Evolutionary conservation across 169 alveolate genomes (phyloP).

Genomic region (Theileria orientalis): DNA sequence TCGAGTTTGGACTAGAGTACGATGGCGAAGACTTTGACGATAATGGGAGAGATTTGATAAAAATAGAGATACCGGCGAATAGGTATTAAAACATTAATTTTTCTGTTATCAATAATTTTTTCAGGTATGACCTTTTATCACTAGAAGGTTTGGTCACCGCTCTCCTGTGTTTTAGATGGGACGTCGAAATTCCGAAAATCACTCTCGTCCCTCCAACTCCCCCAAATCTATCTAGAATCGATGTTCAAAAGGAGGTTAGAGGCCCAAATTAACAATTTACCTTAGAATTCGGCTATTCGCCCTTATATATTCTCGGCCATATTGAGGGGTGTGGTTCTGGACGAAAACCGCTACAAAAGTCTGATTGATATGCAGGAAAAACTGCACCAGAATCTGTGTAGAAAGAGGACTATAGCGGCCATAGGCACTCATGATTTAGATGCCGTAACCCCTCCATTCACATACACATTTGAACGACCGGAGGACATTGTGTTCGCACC

Average conservation of each 20-base stretch:
- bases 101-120: neutral
- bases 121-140: constrained; percentile 70
- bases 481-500: constrained; percentile 89
- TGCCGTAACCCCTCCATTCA: constrained; percentile 87
- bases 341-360: constrained; percentile 85
- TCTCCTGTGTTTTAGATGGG: constrained; percentile 65
- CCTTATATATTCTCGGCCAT: constrained; percentile 94
- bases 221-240: neutral
- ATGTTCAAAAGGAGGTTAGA: constrained; percentile 20
- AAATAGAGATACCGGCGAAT: constrained; percentile 72
- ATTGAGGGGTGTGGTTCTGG: constrained; percentile 88
- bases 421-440: constrained; percentile 96
- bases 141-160: constrained; percentile 82
- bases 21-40: constrained; percentile 89
- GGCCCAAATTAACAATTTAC: neutral
- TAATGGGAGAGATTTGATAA: constrained; percentile 67
- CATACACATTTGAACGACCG: constrained; percentile 87
- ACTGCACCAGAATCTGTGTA: constrained; percentile 95
- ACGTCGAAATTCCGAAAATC: constrained; percentile 28
- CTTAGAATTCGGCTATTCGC: constrained; percentile 51
- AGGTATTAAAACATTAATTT: constrained; percentile 1
- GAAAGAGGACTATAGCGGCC: constrained; percentile 90
- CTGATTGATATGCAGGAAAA: constrained; percentile 96
- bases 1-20: constrained; percentile 94
- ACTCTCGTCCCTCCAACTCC: constrained; percentile 21